Conservation (phyloP, 1,284 basidiomycete species). For the Leccinum ponderosum region DNA sequence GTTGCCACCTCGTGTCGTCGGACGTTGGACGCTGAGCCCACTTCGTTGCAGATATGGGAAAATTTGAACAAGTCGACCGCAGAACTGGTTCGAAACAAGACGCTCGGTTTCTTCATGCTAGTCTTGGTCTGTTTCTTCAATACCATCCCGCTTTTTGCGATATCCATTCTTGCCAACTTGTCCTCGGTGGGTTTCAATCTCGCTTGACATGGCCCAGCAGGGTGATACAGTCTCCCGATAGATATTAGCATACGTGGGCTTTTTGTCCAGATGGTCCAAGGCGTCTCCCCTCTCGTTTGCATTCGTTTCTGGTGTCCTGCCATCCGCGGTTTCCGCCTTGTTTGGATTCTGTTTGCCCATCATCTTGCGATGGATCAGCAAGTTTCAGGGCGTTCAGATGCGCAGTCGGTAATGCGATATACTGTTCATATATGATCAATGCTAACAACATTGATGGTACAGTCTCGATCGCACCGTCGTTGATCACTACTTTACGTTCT, state of each 20-base stretch:
- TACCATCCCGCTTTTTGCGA: constrained; percentile 82
- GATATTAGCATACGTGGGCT: constrained; percentile 68
- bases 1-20: constrained; percentile 27
- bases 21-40: not conserved
- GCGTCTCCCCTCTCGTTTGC: constrained; percentile 66
- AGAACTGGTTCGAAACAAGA: constrained; percentile 65
- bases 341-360: constrained; percentile 89
- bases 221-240: constrained; percentile 26
- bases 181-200: constrained; percentile 52
- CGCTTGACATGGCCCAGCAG: not conserved
- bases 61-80: constrained; percentile 78
- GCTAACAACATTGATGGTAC: constrained; percentile 34
- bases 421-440: not conserved
- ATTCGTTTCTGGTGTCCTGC: constrained; percentile 84
- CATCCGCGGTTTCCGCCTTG: constrained; percentile 83
- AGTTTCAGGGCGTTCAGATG: constrained; percentile 80
- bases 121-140: constrained; percentile 85
- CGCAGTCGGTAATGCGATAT: constrained; percentile 36
- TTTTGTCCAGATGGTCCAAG: constrained; percentile 68
- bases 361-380: constrained; percentile 81
- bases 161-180: constrained; percentile 82
- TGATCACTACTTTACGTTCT: constrained; percentile 89
- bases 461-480: constrained; percentile 87
- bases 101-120: constrained; percentile 77
- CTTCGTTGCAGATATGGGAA: constrained; percentile 67